Evolutionary conservation across 2,329 filamentous ascomycete genomes (phyloP).

Genomic region (Metarhizium rileyi): DNA sequence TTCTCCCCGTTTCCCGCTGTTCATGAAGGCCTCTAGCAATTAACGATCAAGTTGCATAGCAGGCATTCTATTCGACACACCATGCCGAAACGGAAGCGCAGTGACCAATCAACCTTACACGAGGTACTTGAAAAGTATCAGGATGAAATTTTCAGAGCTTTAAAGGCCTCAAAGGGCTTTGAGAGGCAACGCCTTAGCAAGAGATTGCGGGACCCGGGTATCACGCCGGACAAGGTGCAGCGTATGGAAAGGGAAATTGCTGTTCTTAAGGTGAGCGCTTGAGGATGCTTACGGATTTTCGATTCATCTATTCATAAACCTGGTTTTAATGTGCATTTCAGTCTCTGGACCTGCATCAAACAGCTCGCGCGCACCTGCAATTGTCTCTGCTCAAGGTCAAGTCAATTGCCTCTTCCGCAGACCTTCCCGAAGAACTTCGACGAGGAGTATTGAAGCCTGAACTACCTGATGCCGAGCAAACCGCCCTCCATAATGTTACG

Average conservation of each 20-base stretch:
- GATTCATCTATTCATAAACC: not conserved
- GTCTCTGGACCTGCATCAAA: conserved; percentile 49
- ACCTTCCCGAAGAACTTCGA: conserved; percentile 39
- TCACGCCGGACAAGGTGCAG: conserved; percentile 38
- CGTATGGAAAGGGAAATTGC: conserved; percentile 53
- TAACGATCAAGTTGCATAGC: not conserved
- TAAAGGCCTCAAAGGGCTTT: conserved; percentile 66
- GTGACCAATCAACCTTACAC: conserved; percentile 32
- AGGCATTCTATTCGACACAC: conserved; percentile 1
- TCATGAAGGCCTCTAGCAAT: not conserved
- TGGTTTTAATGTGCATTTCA: conserved; percentile 13
- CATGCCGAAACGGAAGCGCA: conserved; percentile 52
- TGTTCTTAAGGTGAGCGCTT: conserved; percentile 38
- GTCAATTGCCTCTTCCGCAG: conserved; percentile 38
- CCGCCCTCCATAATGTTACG: conserved; percentile 48
- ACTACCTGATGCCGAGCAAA: conserved; percentile 40
- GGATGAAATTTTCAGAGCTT: conserved; percentile 53
- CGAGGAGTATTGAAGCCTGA: conserved; percentile 38
- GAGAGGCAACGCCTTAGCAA: conserved; percentile 69
- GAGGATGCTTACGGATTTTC: not conserved
- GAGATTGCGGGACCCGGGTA: conserved; percentile 38
- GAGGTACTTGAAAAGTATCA: conserved; percentile 44
- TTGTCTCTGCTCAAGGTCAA: conserved; percentile 45
- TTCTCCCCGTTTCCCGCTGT: not conserved
- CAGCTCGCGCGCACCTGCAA: conserved; percentile 45